A percentile compares a stretch with the other conserved stretches of the same genome.
phyloP scores from a whole-genome alignment of 2,329 filamentous ascomycete genomes.

The Chaetomium olivaceum region DNA sequence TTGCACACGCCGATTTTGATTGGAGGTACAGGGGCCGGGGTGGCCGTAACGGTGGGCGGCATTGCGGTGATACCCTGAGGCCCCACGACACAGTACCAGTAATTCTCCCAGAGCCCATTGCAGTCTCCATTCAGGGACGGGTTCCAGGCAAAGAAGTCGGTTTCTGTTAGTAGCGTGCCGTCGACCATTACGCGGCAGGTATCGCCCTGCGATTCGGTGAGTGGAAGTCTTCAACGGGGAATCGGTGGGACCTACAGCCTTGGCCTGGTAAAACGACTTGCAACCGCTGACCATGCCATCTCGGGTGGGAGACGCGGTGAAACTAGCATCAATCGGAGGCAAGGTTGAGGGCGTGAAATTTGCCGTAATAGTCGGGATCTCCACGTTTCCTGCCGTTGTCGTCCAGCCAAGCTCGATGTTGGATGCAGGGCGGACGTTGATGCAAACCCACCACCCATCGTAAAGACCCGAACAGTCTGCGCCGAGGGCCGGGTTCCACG shows the following conservation, averaged over 20 bases:
- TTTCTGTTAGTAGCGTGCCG: background rate
- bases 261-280: constrained; percentile 3
- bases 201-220: background rate
- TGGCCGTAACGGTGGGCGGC: background rate
- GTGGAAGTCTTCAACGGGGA: no score
- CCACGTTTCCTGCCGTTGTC: background rate
- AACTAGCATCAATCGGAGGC: background rate
- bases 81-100: constrained; percentile 9
- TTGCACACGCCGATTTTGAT: background rate
- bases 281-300: background rate
- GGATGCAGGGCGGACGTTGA: constrained; percentile 8
- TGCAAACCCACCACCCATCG: constrained; percentile 9
- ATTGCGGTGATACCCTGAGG: background rate
- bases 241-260: background rate
- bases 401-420: constrained; percentile 4
- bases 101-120: constrained; percentile 3
- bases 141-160: constrained; percentile 7
- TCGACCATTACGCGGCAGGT: constrained; percentile 1
- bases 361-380: constrained; percentile 4
- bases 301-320: background rate
- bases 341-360: constrained; percentile 3
- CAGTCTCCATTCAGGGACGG: constrained; percentile 4
- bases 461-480: constrained; percentile 9
- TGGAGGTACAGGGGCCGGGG: background rate
- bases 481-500: constrained; percentile 4